A percentile compares a stretch with the other conserved stretches of the same genome.
phyloP scores from a whole-genome alignment of 768 basidiomycete species.

The Podaxis sp. region DNA sequence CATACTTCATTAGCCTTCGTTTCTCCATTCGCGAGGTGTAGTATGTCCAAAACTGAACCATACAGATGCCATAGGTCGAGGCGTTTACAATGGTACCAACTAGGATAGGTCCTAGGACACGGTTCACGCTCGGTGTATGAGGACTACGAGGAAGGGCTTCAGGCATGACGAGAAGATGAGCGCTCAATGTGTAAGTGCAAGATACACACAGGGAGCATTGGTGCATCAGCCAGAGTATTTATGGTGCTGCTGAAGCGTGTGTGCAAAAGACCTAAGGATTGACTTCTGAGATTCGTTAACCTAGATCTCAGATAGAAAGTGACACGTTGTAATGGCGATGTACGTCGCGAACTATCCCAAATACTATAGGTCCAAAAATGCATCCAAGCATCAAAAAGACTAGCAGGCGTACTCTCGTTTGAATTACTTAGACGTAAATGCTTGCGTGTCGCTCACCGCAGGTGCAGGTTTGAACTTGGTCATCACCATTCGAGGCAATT shows the following conservation, averaged over 20 bases:
- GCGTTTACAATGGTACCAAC: conserved; percentile 24
- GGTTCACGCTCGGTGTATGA: background rate
- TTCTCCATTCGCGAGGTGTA: conserved; percentile 13
- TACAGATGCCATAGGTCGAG: conserved; percentile 25
- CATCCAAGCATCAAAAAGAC: background rate
- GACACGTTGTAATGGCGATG: background rate
- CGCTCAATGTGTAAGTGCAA: background rate
- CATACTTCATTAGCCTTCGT: conserved; percentile 1
- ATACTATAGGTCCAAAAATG: background rate
- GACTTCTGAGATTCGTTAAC: background rate
- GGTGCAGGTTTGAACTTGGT: background rate
- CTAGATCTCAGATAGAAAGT: background rate
- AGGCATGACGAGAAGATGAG: background rate
- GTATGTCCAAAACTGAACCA: conserved; percentile 24
- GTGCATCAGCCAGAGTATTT: background rate
- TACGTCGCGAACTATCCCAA: background rate
- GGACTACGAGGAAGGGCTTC: background rate
- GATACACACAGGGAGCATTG: background rate
- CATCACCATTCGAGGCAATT: background rate
- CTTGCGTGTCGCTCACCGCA: too few species aligned
- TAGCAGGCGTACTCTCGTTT: background rate
- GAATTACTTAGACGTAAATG: background rate
- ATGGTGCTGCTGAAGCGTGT: background rate
- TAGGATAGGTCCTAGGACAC: conserved; percentile 26
- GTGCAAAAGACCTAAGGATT: background rate